phyloP scores from a whole-genome alignment of 176 grass and related monocot genomes.

The Metroxylon sagu region DNA sequence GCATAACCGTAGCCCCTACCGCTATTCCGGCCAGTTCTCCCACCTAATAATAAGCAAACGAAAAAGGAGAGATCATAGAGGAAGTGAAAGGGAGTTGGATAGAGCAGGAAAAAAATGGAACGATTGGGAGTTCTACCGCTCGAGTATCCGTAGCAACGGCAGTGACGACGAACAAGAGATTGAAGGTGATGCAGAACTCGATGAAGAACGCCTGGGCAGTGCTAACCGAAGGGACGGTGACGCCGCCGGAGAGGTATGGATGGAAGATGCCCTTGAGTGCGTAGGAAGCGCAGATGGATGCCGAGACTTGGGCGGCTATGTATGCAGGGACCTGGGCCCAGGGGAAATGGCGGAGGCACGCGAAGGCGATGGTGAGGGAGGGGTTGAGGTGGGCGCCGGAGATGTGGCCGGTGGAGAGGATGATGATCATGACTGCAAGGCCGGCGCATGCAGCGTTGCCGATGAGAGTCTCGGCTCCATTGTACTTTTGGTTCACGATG shows the following conservation, averaged over 20 bases:
- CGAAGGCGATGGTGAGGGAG: slow-evolving; percentile 50
- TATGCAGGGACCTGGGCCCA: slow-evolving; percentile 32
- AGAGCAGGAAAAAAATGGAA: too few species aligned
- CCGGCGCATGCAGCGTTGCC: slow-evolving; percentile 41
- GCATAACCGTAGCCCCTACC: slow-evolving; percentile 9
- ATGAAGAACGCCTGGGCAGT: slow-evolving; percentile 50
- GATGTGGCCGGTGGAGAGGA: slow-evolving; percentile 49
- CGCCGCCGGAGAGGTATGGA: slow-evolving; percentile 30
- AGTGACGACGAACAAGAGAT: slow-evolving; percentile 56
- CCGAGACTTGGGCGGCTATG: slow-evolving; percentile 36
- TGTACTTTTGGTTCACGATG: slow-evolving; percentile 50
- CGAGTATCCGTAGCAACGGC: slow-evolving; percentile 37
- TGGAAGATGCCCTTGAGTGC: slow-evolving; percentile 35
- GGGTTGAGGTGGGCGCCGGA: slow-evolving; percentile 73
- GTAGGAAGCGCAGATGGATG: slow-evolving; percentile 36
- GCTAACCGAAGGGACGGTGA: slow-evolving; percentile 35
- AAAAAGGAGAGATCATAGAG: background rate
- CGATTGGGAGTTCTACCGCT: slow-evolving; percentile 19
- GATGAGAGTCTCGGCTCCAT: slow-evolving; percentile 24
- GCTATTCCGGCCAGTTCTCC: slow-evolving; percentile 8
- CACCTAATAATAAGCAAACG: background rate
- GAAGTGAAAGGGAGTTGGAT: background rate
- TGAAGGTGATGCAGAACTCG: slow-evolving; percentile 61
- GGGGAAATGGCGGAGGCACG: slow-evolving; percentile 38
- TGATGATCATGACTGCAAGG: slow-evolving; percentile 33